These are phyloP conservation scores for Cyanodermella asteris DNA, from an alignment of 2,329 filamentous ascomycete genomes.

Conservation along the genomic window DNA sequence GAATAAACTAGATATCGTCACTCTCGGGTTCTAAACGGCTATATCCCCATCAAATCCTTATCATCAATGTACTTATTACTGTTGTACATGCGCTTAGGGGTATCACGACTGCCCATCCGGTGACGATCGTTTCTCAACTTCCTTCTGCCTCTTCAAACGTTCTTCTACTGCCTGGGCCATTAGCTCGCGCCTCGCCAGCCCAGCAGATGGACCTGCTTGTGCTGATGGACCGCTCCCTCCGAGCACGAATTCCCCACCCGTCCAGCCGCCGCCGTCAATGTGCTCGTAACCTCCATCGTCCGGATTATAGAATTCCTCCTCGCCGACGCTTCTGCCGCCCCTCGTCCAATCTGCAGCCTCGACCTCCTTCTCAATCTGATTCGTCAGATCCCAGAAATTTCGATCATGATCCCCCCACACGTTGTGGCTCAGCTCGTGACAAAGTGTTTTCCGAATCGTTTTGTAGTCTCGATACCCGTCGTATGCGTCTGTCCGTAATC, in stretches of 20 bases:
- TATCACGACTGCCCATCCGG: constrained; percentile 3
- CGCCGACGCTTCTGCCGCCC: constrained; percentile 41
- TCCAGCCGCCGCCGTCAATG: constrained; percentile 55
- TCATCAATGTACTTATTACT: neutral
- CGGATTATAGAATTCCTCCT: constrained; percentile 35
- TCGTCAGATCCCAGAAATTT: constrained; percentile 75
- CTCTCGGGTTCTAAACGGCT: neutral
- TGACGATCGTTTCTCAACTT: constrained; percentile 12
- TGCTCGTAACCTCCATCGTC: constrained; percentile 34
- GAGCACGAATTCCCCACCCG: constrained; percentile 55
- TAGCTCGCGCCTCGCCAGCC: constrained; percentile 49
- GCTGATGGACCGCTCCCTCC: constrained; percentile 26
- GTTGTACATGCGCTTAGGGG: neutral
- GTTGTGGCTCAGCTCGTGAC: constrained; percentile 88
- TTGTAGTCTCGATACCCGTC: constrained; percentile 88
- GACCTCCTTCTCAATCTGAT: constrained; percentile 72
- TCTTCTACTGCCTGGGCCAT: constrained; percentile 55
- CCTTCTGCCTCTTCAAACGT: constrained; percentile 29
- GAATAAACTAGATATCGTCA: neutral
- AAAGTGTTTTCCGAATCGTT: constrained; percentile 75
- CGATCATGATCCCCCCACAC: constrained; percentile 66
- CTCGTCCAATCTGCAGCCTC: constrained; percentile 55
- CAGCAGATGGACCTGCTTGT: constrained; percentile 12
- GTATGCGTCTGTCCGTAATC: constrained; percentile 78
- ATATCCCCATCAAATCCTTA: neutral